Percentiles rank a stretch among this genome's conserved stretches.
phyloP scores from a whole-genome alignment of 1,139 yeast genomes.

The Yamadazyma triangularis region DNA sequence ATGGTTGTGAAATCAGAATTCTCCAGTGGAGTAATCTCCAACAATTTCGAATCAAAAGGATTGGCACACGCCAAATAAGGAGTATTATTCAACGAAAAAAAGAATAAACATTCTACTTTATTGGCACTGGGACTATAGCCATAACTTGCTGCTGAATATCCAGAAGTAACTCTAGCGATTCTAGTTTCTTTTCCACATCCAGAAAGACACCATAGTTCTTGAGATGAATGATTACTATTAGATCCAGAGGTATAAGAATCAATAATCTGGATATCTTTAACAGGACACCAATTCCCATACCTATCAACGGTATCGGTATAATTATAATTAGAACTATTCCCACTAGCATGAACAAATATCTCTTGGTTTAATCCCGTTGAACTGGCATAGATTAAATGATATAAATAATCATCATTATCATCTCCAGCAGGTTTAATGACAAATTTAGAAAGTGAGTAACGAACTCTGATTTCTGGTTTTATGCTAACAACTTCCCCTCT shows the following conservation, averaged over 20 bases:
- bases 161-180: no score
- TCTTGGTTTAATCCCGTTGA: constrained; percentile 32
- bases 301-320: constrained; percentile 12
- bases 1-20: constrained; percentile 24
- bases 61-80: constrained; percentile 30
- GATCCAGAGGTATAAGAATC: constrained; percentile 20
- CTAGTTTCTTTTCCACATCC: constrained; percentile 38
- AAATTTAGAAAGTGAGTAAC: constrained; percentile 32
- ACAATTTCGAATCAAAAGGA: constrained; percentile 33
- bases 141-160: no score
- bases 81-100: constrained; percentile 12
- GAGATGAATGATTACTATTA: constrained; percentile 16
- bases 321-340: constrained; percentile 11
- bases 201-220: constrained; percentile 47
- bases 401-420: constrained; percentile 17
- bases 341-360: constrained; percentile 15
- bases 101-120: constrained; percentile 20
- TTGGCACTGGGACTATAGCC: no score
- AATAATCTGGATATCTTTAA: constrained; percentile 37
- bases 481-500: constrained; percentile 10
- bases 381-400: constrained; percentile 27
- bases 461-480: constrained; percentile 21
- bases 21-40: constrained; percentile 21
- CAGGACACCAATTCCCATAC: constrained; percentile 48
- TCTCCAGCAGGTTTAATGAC: no score